Evolutionary conservation across 805 yeast species (phyloP).

Genomic region (Candida sanyiensis): DNA sequence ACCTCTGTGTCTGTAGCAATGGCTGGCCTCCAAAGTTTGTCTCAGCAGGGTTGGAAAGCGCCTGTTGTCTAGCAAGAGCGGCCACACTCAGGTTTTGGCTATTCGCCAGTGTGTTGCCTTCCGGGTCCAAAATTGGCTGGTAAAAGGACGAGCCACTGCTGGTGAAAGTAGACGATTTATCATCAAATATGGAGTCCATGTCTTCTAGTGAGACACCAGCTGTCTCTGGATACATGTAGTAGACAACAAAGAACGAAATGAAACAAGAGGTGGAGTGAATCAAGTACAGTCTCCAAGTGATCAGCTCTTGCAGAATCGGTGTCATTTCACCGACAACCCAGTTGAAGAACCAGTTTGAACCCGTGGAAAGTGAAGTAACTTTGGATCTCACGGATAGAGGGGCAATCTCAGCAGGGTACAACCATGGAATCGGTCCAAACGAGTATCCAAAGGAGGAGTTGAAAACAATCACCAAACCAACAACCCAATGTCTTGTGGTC

Average conservation of each 20-base stretch:
- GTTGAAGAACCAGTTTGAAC: conserved; percentile 90
- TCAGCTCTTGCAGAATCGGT: conserved; percentile 71
- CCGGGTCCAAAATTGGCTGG: conserved; percentile 7
- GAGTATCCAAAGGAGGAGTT: conserved; percentile 83
- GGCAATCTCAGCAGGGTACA: conserved; percentile 78
- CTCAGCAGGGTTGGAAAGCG: conserved; percentile 13
- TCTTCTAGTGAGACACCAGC: conserved; percentile 85
- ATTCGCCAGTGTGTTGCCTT: neutral
- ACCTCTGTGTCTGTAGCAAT: conserved; percentile 17
- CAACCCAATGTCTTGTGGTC: conserved; percentile 66
- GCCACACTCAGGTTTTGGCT: conserved; percentile 31
- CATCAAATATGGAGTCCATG: conserved; percentile 88
- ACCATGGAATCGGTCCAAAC: conserved; percentile 96
- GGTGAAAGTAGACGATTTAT: conserved; percentile 35
- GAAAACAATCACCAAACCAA: conserved; percentile 67
- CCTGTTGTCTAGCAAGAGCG: conserved; percentile 38
- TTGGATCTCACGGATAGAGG: conserved; percentile 82
- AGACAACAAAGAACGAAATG: conserved; percentile 67
- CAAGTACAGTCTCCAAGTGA: conserved; percentile 76
- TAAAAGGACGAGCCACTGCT: conserved; percentile 22
- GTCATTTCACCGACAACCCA: conserved; percentile 90
- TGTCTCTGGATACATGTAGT: conserved; percentile 78
- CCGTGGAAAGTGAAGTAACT: conserved; percentile 87
- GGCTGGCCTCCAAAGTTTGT: conserved; percentile 18
- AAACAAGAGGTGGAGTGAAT: conserved; percentile 77